A percentile compares a stretch with the other conserved stretches of the same genome.
Evolutionary conservation across 148 eudicot species (phyloP).

Genomic region (Heliosperma pusillum): DNA sequence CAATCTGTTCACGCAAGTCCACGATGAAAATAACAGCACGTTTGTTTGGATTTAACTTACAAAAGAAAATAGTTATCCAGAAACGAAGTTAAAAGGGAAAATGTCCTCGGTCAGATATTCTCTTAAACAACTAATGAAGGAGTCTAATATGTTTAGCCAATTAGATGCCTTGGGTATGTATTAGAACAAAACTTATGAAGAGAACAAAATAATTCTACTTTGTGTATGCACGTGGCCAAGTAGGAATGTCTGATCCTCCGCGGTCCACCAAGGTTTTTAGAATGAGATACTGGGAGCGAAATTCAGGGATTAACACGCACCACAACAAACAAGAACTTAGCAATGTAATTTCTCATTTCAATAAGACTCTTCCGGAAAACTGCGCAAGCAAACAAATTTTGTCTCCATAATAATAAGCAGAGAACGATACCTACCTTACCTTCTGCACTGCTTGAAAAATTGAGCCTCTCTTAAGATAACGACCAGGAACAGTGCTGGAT

Average conservation of each 20-base stretch:
- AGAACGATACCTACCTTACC: constrained; percentile 56
- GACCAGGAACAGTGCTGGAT: constrained; percentile 29
- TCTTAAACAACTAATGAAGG: background rate
- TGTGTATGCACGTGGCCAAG: background rate
- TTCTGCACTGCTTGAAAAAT: constrained; percentile 43
- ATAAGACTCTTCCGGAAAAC: background rate
- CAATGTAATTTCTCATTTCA: background rate
- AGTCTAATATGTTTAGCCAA: background rate
- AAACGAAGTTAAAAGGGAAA: background rate
- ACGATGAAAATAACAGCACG: background rate
- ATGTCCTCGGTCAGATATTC: background rate
- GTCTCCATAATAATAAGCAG: background rate
- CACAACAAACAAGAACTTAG: background rate
- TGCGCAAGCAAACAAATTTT: background rate
- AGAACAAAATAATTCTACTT: background rate
- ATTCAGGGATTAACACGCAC: background rate
- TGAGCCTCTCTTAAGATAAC: constrained; percentile 31
- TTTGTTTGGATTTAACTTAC: background rate
- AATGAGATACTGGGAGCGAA: background rate
- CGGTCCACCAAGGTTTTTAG: background rate
- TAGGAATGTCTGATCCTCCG: background rate
- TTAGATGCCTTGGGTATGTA: background rate
- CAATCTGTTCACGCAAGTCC: background rate
- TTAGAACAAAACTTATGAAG: background rate
- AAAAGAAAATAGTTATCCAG: background rate